Percentiles rank a stretch among this genome's conserved stretches.
These are phyloP conservation scores for Ambrosiella beaveri DNA, from an alignment of 2,329 filamentous ascomycete species.

Conservation along the genomic window DNA sequence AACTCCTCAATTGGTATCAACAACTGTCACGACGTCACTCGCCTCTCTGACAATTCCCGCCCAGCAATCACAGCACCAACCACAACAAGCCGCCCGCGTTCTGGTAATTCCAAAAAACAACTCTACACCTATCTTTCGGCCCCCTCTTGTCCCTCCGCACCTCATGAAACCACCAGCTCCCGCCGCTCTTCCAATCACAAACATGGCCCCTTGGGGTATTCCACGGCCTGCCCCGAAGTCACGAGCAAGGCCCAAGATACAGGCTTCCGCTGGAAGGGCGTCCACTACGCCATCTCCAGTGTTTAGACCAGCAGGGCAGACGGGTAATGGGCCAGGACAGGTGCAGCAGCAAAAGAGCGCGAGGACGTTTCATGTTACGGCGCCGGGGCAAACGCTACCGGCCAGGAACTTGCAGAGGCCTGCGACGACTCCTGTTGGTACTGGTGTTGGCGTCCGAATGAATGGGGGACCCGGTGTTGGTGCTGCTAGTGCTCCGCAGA, in stretches of 20 bases:
- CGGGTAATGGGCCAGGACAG: not conserved
- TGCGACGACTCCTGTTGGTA: not conserved
- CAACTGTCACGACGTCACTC: not conserved
- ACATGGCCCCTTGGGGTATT: constrained; percentile 9
- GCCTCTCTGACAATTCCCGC: not conserved
- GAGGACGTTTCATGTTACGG: not conserved
- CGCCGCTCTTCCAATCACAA: constrained; percentile 9
- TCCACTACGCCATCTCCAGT: not conserved
- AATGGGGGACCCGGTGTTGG: not conserved
- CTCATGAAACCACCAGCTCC: constrained; percentile 8
- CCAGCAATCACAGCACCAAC: too few relatives aligned
- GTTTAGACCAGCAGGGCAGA: not conserved
- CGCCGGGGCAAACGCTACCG: not conserved
- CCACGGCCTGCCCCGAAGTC: not conserved
- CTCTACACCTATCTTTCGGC: constrained; percentile 4
- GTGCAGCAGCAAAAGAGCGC: not conserved
- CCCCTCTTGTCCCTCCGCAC: constrained; percentile 6
- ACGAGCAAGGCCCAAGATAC: not conserved
- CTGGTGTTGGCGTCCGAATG: not conserved
- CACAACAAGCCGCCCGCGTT: too few relatives aligned
- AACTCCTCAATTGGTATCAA: not conserved
- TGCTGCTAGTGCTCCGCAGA: not conserved
- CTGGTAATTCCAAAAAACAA: not conserved
- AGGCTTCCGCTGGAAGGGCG: too few relatives aligned
- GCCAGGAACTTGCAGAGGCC: not conserved